Percentiles rank a stretch among this genome's conserved stretches.
phyloP scores from a whole-genome alignment of 768 basidiomycete genomes.

The Russula emetica region DNA sequence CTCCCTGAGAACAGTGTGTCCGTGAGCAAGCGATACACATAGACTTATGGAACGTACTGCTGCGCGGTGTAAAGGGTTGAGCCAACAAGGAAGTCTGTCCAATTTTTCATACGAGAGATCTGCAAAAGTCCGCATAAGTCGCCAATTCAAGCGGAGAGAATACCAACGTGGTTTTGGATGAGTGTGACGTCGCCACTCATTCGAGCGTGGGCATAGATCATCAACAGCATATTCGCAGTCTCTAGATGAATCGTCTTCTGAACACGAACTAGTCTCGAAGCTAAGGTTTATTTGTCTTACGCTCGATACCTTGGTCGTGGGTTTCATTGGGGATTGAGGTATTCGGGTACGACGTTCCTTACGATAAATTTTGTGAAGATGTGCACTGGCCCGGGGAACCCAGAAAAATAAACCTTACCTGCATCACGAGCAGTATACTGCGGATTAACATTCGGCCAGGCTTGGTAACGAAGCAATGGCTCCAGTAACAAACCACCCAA shows the following conservation, averaged over 20 bases:
- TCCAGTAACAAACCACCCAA: constrained; percentile 21
- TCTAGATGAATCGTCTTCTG: constrained; percentile 3
- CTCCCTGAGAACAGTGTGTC: background rate
- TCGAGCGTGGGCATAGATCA: constrained; percentile 19
- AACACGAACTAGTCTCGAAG: background rate
- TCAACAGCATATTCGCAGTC: constrained; percentile 27
- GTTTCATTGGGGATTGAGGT: background rate
- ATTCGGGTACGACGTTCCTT: constrained; percentile 16
- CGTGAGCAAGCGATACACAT: too few species aligned
- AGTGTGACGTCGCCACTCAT: constrained; percentile 6
- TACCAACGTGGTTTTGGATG: constrained; percentile 8
- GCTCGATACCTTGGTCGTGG: constrained; percentile 23
- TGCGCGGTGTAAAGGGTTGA: constrained; percentile 6
- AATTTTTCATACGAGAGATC: constrained; percentile 13
- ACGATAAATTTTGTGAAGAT: background rate
- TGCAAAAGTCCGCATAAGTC: background rate
- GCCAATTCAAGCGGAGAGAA: background rate
- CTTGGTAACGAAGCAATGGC: constrained; percentile 23
- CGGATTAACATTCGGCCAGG: background rate
- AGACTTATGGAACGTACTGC: constrained; percentile 6
- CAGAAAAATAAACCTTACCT: constrained; percentile 7
- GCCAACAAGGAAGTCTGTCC: constrained; percentile 18
- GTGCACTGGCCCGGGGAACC: background rate
- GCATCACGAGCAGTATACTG: constrained; percentile 19
- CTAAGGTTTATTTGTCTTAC: background rate